Percentiles rank a stretch among this genome's conserved stretches.
Conservation (phyloP, 257 asterid genomes). For the Solanum chmielewskii region DNA sequence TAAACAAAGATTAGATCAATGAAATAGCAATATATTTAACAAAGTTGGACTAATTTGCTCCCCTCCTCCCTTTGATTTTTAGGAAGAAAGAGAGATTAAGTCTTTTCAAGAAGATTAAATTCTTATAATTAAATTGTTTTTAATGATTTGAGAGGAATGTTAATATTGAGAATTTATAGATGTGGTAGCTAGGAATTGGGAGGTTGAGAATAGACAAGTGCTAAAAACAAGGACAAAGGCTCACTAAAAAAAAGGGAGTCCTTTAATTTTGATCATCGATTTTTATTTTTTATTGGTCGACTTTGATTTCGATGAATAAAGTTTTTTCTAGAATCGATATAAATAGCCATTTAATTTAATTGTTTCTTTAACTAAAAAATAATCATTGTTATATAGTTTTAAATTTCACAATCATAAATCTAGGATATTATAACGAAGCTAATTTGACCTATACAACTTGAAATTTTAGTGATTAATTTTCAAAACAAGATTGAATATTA, state of each 20-base stretch:
- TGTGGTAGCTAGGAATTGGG: background rate
- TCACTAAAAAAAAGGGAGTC: background rate
- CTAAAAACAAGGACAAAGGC: background rate
- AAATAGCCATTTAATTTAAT: background rate
- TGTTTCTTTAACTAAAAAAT: background rate
- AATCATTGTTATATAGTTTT: background rate
- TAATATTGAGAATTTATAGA: background rate
- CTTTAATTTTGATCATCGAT: background rate
- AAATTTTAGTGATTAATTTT: background rate
- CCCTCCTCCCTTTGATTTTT: background rate
- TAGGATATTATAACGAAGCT: background rate
- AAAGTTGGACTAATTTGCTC: background rate
- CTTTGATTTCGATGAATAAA: background rate
- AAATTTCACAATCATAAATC: background rate
- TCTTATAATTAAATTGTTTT: background rate
- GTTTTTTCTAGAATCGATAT: background rate
- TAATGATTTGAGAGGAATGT: background rate
- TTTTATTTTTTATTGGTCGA: background rate
- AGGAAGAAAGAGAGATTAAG: conserved; percentile 10
- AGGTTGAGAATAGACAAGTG: background rate
- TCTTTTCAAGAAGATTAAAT: background rate
- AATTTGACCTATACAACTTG: background rate
- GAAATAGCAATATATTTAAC: background rate
- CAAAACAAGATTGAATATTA: background rate
- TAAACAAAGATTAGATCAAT: background rate